phyloP scores from a whole-genome alignment of 768 basidiomycete genomes.

The Piloderma croceum region DNA sequence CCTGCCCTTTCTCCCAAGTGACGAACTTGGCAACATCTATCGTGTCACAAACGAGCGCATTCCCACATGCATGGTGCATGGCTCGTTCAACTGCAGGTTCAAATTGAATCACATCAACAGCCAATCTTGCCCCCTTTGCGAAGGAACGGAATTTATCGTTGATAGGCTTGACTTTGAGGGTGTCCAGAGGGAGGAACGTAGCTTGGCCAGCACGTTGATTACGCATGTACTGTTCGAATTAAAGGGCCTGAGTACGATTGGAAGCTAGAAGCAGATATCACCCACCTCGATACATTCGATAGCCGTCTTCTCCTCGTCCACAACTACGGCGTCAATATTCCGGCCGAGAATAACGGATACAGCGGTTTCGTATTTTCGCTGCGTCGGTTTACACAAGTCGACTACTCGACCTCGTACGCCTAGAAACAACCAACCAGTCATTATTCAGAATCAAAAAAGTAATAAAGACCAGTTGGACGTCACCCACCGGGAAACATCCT shows the following conservation, averaged over 20 bases:
- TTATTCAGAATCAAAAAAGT: background rate
- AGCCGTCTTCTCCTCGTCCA: constrained; percentile 94
- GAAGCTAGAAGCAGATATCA: constrained; percentile 1
- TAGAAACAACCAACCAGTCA: constrained; percentile 20
- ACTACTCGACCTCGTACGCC: constrained; percentile 90
- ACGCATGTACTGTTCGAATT: constrained; percentile 72
- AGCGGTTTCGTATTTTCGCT: constrained; percentile 86
- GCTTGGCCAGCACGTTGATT: constrained; percentile 93
- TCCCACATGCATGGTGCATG: constrained; percentile 95
- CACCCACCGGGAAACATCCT: constrained; percentile 78
- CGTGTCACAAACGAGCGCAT: constrained; percentile 89
- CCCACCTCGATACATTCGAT: constrained; percentile 94
- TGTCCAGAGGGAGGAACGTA: constrained; percentile 98
- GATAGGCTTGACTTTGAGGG: constrained; percentile 88
- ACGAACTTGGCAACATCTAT: constrained; percentile 90
- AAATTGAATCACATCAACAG: constrained; percentile 80
- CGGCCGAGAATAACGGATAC: constrained; percentile 90
- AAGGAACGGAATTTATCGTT: constrained; percentile 94
- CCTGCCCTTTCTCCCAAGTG: constrained; percentile 91
- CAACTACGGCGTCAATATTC: constrained; percentile 92
- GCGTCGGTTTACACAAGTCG: constrained; percentile 92
- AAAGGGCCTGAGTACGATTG: background rate
- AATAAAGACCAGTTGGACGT: background rate
- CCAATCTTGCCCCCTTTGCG: constrained; percentile 79
- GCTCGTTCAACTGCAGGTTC: constrained; percentile 86